Evolutionary conservation across 768 basidiomycete genomes (phyloP).

Genomic region (Lactarius sp.): DNA sequence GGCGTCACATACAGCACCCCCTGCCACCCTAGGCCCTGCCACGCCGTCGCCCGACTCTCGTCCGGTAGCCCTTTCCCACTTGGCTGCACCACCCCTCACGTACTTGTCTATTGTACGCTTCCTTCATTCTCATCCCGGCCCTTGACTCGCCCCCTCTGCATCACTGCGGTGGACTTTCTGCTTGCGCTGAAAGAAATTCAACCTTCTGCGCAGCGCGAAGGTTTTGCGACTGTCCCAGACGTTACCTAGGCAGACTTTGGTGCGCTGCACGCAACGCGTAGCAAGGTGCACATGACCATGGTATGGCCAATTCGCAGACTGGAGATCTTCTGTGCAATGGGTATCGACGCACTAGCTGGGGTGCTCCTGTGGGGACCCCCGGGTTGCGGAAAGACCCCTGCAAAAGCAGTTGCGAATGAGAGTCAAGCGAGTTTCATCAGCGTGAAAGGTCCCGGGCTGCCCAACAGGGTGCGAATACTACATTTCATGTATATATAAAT

Average conservation of each 20-base stretch:
- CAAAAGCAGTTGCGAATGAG: constrained; percentile 97
- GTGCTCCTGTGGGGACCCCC: constrained; percentile 98
- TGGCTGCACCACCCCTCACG: constrained; percentile 36
- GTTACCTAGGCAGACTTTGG: constrained; percentile 94
- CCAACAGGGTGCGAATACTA: constrained; percentile 74
- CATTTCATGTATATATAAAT: background rate
- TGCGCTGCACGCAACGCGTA: constrained; percentile 78
- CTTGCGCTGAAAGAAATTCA: constrained; percentile 54
- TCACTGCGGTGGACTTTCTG: constrained; percentile 75
- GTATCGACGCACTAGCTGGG: constrained; percentile 88
- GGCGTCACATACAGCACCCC: too few species aligned
- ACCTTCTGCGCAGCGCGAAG: too few species aligned
- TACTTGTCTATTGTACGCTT: constrained; percentile 80
- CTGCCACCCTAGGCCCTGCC: background rate
- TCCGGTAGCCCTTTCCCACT: constrained; percentile 33
- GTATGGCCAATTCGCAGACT: constrained; percentile 91
- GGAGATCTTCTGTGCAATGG: constrained; percentile 81
- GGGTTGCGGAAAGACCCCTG: constrained; percentile 97
- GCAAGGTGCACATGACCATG: constrained; percentile 95
- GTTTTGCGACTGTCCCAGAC: constrained; percentile 52
- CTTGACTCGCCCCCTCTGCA: constrained; percentile 40
- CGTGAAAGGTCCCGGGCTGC: constrained; percentile 92
- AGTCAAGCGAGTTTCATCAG: constrained; percentile 95
- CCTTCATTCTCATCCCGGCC: constrained; percentile 83
- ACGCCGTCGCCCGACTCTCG: constrained; percentile 14